Evolutionary conservation across 805 yeast species (phyloP), one percentile per base, ranked within the genome.

Genomic region (Metschnikowia vanudenii): DNA sequence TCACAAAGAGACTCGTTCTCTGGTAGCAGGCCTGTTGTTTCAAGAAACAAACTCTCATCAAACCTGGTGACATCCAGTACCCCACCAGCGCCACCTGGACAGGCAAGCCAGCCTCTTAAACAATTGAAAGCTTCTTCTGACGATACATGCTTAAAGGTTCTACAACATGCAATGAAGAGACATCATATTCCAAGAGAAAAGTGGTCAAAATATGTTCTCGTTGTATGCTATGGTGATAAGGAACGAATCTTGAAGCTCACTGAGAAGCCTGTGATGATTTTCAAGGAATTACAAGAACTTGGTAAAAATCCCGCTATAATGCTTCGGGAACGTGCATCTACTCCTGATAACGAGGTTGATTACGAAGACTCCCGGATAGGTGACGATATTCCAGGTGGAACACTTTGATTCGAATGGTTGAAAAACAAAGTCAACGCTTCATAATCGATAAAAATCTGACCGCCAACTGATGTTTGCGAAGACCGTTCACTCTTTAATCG

Each of bases 271-370:
- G 95, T 92, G 7, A 71, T 79, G 31, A 82, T 90, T 9, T 88
- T 89, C 62, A 86, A 88, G 63, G 96, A 86, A 58, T 72, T 92
- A 20, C 89, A 82, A 60, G 96, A 87, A 50, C 77, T 82, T 47
- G 97, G 97, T 1, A 76, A 84, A 54, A 88, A 85, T 60, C 97
- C 98, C 0, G 87, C 94, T 1, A 89, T 91, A 49, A 91, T 91
- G 97, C 74, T 91, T 37, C 72, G 98, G 55, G 94, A 88, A 55
- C 76, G 85, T 41, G 96, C 90, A 10, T 33, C 49, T 13, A 40
- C 49, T n/a, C n/a, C 45, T 11, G 47, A 30, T 11, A 52, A 46
- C 24, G 50, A 43, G 12, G 37, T 30, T 18, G 58, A 51, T 29
- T 67, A 64, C 50, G 72, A 68, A 49, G 69, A 71, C 46, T 59